Conservation (phyloP, 192 early-diverging fungal genomes). For the Obelidium mucronatum region DNA sequence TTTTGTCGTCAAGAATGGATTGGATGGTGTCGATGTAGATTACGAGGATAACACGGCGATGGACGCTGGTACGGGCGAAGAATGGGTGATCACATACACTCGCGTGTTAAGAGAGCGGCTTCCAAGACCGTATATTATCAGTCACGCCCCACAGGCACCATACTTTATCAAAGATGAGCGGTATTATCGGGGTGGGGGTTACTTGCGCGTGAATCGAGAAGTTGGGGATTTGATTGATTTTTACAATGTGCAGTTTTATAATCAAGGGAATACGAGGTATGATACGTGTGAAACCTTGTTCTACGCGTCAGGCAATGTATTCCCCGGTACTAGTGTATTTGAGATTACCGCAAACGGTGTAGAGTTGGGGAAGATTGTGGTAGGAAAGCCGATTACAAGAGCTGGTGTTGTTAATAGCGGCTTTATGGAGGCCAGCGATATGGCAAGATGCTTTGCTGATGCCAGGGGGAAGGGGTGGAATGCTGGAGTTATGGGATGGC, state of each 20-base stretch:
- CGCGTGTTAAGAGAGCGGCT: slow-evolving; percentile 33
- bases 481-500: slow-evolving; percentile 44
- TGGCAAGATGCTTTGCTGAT: slow-evolving; percentile 41
- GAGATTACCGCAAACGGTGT: slow-evolving; percentile 40
- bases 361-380: slow-evolving; percentile 32
- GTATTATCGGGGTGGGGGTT: slow-evolving; percentile 26
- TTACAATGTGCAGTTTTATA: slow-evolving; percentile 50
- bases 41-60: slow-evolving; percentile 48
- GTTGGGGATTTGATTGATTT: slow-evolving; percentile 46
- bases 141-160: slow-evolving; percentile 45
- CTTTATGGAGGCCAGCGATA: slow-evolving; percentile 34
- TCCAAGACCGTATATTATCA: slow-evolving; percentile 41
- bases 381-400: slow-evolving; percentile 45
- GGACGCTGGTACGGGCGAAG: slow-evolving; percentile 43
- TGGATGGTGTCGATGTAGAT: slow-evolving; percentile 52
- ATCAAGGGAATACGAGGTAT: slow-evolving; percentile 36
- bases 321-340: slow-evolving; percentile 42
- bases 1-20: slow-evolving; percentile 43
- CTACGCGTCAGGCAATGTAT: slow-evolving; percentile 33
- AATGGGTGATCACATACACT: slow-evolving; percentile 43
- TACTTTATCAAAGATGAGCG: not conserved
- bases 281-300: slow-evolving; percentile 43
- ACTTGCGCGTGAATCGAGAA: slow-evolving; percentile 30
- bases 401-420: slow-evolving; percentile 40
- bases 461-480: slow-evolving; percentile 46